Base-by-base conservation (phyloP, 2,329 filamentous ascomycete species). In the Fusarium sp. region DNA sequence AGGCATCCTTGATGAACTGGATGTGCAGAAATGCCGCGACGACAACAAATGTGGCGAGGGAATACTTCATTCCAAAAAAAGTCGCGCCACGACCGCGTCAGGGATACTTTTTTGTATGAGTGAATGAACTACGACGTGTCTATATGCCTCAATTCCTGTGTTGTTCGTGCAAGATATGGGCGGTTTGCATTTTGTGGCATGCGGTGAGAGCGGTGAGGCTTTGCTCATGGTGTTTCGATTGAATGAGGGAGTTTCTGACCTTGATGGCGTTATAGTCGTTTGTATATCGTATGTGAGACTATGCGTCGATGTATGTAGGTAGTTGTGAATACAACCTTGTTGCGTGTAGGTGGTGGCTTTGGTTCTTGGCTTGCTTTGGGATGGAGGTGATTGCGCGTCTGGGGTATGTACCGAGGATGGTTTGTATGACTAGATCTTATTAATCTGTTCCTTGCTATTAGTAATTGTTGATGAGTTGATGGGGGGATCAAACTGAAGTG, bases 101-200 rank as follows among this genome's bases (percentile, higher is more conserved):
- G 60, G 33, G 44, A 20, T 22, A 35, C 24, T 40, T 31, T 31
- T 31, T 31, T 2, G 8, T 10, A 16, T 49, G 24, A 20, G 42
- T 14, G 14, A 36, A 29, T 14, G 14, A 36, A 29, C 10, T 24
- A 44, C 35, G 42, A 66, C 53, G 62, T 67, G 61, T 46, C 64
- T 73, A 55, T 66, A 53, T 71, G 67, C 38, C 24, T 72, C 42
- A 60, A 17, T 16, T 49, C 24, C 11, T 70, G 58, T 62, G 46
- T 40, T 66, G 62, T 69, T 27, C 31, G 53, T 53, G 63, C n/a
- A 22, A 31, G 33, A 36, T n/a, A 42, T 33, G 42, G 42, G 53
- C 56, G 6, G 14, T 24, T 44, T 51, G 42, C 24, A 14, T 40
- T 22, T 20, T 49, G 49, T 70, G 57, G 55, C n/a, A 35, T 62